Conservation (phyloP, 2,329 filamentous ascomycete genomes). For the Fusarium ambrosium region DNA sequence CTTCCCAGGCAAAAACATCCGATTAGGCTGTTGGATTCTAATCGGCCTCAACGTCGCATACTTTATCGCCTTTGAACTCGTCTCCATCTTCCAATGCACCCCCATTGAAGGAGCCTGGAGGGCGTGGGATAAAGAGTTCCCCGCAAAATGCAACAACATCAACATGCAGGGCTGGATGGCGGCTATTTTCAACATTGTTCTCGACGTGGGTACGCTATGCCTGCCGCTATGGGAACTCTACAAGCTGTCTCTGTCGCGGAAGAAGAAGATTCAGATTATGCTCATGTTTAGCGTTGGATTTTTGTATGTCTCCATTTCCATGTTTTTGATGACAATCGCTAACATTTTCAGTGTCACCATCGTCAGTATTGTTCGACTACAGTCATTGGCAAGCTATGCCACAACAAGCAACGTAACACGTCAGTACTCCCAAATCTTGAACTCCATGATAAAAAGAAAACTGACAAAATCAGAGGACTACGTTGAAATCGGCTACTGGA, state of each 20-base stretch:
- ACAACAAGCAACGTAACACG: constrained; percentile 26
- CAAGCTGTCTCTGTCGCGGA: constrained; percentile 1
- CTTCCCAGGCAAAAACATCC: constrained; percentile 5
- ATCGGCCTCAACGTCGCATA: constrained; percentile 36
- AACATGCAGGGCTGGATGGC: constrained; percentile 63
- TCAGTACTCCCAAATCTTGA: background rate
- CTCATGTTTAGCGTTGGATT: constrained; percentile 29
- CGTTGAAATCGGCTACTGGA: constrained; percentile 45
- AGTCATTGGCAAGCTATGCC: constrained; percentile 22
- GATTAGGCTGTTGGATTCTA: constrained; percentile 15
- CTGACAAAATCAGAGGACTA: constrained; percentile 41
- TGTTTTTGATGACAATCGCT: background rate
- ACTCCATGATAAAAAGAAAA: background rate
- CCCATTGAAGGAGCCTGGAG: constrained; percentile 64
- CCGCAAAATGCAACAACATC: constrained; percentile 61
- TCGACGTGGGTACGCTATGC: constrained; percentile 54
- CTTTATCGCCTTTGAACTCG: constrained; percentile 45
- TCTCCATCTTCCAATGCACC: constrained; percentile 61
- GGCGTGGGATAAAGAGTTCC: constrained; percentile 59
- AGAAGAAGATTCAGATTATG: constrained; percentile 30
- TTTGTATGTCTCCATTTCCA: background rate
- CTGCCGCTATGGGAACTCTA: constrained; percentile 19
- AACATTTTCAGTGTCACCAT: constrained; percentile 9
- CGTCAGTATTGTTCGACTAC: constrained; percentile 19
- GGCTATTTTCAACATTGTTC: constrained; percentile 61